Conservation (phyloP, 2,329 filamentous ascomycete species). For the Ophiosphaerella korrae region DNA sequence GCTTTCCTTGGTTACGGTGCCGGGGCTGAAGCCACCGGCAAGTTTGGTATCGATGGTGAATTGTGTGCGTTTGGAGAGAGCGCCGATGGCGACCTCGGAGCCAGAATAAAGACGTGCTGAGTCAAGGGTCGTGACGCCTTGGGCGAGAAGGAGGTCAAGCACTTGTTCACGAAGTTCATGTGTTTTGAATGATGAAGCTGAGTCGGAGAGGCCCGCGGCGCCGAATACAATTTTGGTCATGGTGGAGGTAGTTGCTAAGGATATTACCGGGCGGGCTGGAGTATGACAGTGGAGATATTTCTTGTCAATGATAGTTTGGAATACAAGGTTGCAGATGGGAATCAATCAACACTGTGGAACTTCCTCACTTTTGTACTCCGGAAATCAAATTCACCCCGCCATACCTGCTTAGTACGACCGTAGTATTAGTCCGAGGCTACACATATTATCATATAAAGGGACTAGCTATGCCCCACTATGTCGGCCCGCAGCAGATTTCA, state of each 20-base stretch:
- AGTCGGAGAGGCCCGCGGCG: conserved; percentile 30
- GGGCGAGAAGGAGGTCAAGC: conserved; percentile 38
- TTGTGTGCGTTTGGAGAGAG: conserved; percentile 44
- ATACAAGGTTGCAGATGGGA: not conserved
- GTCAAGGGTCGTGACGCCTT: conserved; percentile 47
- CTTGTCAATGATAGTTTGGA: not conserved
- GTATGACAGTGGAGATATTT: not conserved
- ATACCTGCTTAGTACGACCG: no score
- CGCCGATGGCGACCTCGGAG: conserved; percentile 51
- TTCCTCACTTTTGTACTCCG: no score
- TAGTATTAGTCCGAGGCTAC: no score
- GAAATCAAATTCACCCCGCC: no score
- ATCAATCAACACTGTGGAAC: not conserved
- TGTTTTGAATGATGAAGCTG: conserved; percentile 20
- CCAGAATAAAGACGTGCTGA: conserved; percentile 50
- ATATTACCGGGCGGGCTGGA: not conserved
- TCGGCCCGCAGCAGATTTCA: no score
- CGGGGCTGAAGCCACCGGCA: conserved; percentile 44
- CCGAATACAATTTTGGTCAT: conserved; percentile 48
- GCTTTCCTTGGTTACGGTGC: conserved; percentile 40
- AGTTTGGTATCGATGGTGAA: conserved; percentile 57
- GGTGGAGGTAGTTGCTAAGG: not conserved
- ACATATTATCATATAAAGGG: no score
- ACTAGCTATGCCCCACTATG: no score
- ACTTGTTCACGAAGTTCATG: conserved; percentile 19